phyloP scores from a whole-genome alignment of 345 rosid species.

The Pistacia atlantica region DNA sequence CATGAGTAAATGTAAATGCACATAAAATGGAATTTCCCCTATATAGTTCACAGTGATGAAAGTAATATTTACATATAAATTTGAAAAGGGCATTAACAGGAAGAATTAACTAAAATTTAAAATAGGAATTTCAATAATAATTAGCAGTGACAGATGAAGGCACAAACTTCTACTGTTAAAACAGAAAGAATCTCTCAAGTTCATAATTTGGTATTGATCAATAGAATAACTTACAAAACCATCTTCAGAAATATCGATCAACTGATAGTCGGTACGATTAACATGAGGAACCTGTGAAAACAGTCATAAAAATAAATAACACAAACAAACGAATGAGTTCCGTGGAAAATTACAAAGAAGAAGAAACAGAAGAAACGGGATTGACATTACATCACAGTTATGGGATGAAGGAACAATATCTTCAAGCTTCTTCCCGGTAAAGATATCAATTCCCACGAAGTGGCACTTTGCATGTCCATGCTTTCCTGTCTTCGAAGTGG shows the following conservation, averaged over 20 bases:
- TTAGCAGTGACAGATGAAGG: too few species aligned
- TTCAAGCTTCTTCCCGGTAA: slow-evolving; percentile 73
- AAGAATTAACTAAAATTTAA: neutral
- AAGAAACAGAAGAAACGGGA: neutral
- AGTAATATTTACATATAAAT: neutral
- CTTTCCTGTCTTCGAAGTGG: slow-evolving; percentile 79
- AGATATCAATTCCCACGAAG: slow-evolving; percentile 74
- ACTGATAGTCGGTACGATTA: slow-evolving; percentile 71
- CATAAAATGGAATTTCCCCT: neutral
- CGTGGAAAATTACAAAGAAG: neutral
- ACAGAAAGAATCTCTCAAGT: too few species aligned
- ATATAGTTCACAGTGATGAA: neutral
- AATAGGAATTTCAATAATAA: too few species aligned
- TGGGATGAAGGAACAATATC: slow-evolving; percentile 80
- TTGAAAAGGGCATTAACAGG: neutral
- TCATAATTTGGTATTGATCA: neutral
- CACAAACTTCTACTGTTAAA: too few species aligned
- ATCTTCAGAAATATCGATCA: slow-evolving; percentile 76
- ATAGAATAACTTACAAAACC: slow-evolving; percentile 62
- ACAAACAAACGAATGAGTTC: slow-evolving; percentile 9
- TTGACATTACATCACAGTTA: slow-evolving; percentile 61
- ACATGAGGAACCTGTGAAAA: slow-evolving; percentile 68
- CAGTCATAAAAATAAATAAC: neutral
- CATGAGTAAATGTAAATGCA: neutral
- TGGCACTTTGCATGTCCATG: slow-evolving; percentile 86